phyloP scores from a whole-genome alignment of 2,329 filamentous ascomycete species.

The Trichoderma sp. region DNA sequence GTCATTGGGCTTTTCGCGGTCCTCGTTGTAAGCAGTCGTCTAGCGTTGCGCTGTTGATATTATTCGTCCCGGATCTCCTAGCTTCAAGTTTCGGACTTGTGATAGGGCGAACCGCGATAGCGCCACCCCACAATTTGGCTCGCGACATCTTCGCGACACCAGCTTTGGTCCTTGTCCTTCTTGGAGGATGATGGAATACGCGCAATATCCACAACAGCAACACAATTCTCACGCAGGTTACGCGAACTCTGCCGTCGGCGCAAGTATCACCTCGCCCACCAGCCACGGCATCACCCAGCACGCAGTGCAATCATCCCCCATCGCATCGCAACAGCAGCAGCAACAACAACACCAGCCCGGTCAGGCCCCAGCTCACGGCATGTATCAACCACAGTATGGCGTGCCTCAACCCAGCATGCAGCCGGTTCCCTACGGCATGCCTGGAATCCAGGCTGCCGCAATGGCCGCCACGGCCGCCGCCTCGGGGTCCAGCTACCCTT shows the following conservation, averaged over 20 bases:
- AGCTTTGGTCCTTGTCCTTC: constrained; percentile 25
- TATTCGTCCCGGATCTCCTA: constrained; percentile 23
- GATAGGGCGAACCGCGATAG: constrained; percentile 25
- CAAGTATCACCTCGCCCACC: constrained; percentile 70
- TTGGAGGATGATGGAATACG: constrained; percentile 68
- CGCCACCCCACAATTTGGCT: constrained; percentile 24
- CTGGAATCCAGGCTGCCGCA: constrained; percentile 81
- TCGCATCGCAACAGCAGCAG: constrained; percentile 65
- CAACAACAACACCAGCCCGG: constrained; percentile 51
- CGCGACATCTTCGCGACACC: constrained; percentile 27
- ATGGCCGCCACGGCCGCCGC: constrained; percentile 91
- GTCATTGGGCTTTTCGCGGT: constrained; percentile 22
- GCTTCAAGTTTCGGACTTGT: constrained; percentile 16
- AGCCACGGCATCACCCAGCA: constrained; percentile 67
- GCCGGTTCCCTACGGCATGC: constrained; percentile 65
- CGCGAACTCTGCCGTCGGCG: constrained; percentile 54
- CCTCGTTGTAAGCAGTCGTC: constrained; percentile 14
- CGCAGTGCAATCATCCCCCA: constrained; percentile 72
- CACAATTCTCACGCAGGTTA: constrained; percentile 66
- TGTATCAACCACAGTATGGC: constrained; percentile 76
- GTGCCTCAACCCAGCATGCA: constrained; percentile 74
- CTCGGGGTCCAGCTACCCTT: constrained; percentile 74
- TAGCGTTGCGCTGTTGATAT: constrained; percentile 19
- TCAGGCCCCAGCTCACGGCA: constrained; percentile 67
- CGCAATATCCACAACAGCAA: constrained; percentile 68